Evolutionary conservation across 73 alveolate genomes (phyloP).

Genomic region (Diophrys sp.): DNA sequence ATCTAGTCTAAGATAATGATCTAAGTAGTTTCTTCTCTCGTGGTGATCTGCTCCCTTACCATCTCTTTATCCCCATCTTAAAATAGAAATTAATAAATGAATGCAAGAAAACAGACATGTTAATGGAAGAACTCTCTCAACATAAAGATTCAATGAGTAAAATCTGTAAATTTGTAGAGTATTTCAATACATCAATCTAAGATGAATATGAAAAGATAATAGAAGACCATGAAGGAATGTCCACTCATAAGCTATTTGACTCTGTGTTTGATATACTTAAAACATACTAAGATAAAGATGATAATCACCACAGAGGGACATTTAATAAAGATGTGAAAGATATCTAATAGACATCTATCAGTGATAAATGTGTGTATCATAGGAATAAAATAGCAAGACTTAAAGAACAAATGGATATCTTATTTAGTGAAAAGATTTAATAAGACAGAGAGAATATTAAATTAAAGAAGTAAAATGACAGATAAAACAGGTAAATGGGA

Average conservation of each 20-base stretch:
- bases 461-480: neutral
- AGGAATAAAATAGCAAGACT: neutral
- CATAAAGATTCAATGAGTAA: too few relatives aligned
- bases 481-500: neutral
- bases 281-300: neutral
- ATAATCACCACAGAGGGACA: neutral
- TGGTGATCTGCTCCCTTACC: neutral
- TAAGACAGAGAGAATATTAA: neutral
- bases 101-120: neutral
- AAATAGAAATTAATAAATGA: neutral
- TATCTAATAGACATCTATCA: neutral
- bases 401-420: neutral
- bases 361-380: neutral
- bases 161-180: too few relatives aligned
- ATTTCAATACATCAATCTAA: neutral
- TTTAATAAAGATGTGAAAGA: neutral
- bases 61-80: neutral
- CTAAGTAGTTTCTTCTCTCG: neutral
- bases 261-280: too few relatives aligned
- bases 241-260: neutral
- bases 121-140: neutral
- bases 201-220: neutral
- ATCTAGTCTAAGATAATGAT: neutral
- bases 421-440: too few relatives aligned
- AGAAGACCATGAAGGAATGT: neutral